Evolutionary conservation across 768 basidiomycete species (phyloP), one percentile per base, ranked within the genome.

Genomic region (Boletus sensibilis): DNA sequence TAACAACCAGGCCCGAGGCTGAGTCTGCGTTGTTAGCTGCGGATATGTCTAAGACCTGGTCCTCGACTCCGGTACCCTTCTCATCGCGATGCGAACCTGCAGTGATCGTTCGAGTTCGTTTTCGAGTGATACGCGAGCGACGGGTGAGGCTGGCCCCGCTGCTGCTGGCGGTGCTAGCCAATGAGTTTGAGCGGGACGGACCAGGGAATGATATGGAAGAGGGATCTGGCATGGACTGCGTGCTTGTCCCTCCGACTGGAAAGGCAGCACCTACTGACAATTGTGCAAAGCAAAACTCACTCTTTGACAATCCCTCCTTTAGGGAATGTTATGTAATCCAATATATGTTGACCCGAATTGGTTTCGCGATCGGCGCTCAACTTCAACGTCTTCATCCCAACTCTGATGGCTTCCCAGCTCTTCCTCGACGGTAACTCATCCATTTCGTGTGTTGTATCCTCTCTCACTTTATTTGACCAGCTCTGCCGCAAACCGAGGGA

Each of bases 401-500:
- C 49, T 16, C 39, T 37, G 39, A 68, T 58, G 60, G 37, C 20
- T 33, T 47, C 53, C 41, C 61, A 70, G 48, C 16, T 38, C 23
- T 53, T 70, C 23, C 55, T 67, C 43, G 69, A 72, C 23, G 65
- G 69, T 69, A 53, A 14, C 12, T 5, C 23, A 1, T 39, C 14
- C 11, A 1, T 9, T 27, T 52, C 14, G 29, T 16, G 20, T 13
- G 0, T n/a, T 1, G 11, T 13, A 11, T 46, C 25, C 3, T 9
- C 12, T 18, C 53, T 65, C 52, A 62, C 43, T 6, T 29, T 21
- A 25, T 29, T 12, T 11, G 10, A 16, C 27, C 53, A 89, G 87
- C 78, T 64, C 77, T 93, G 11, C 92, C 91, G 0, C 75, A 83
- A 46, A 74, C 77, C 14, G 75, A 76, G 9, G 95, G 94, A 29